Percentiles rank a stretch among this genome's conserved stretches.
Conservation (phyloP, 495 filamentous ascomycete genomes). For the Podospora comata region DNA sequence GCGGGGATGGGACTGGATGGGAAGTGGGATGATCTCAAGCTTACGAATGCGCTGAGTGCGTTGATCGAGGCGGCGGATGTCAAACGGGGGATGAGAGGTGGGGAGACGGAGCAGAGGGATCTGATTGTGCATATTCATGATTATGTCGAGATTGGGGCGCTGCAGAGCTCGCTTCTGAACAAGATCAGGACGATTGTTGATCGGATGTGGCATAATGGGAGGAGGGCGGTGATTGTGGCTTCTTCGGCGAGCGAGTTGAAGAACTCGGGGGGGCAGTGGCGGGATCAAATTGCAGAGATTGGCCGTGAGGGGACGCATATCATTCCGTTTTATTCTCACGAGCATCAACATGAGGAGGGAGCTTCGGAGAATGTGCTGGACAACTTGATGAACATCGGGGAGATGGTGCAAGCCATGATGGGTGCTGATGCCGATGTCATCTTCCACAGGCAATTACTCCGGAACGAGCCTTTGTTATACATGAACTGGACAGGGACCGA, state of each 20-base stretch:
- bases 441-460: slow-evolving; percentile 18
- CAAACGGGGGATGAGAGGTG: slow-evolving; percentile 14
- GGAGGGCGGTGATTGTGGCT: slow-evolving; percentile 73
- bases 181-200: slow-evolving; percentile 69
- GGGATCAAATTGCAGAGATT: slow-evolving; percentile 34
- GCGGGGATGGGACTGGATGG: slow-evolving; percentile 24
- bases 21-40: slow-evolving; percentile 45
- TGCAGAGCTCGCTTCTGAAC: slow-evolving; percentile 58
- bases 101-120: slow-evolving; percentile 18
- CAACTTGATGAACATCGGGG: slow-evolving; percentile 42
- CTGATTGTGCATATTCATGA: slow-evolving; percentile 77
- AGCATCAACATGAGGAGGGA: slow-evolving; percentile 19
- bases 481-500: slow-evolving; percentile 3
- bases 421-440: slow-evolving; percentile 19
- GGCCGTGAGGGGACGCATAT: slow-evolving; percentile 32
- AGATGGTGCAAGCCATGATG: slow-evolving; percentile 35
- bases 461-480: background rate
- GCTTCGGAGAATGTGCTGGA: slow-evolving; percentile 34
- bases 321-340: slow-evolving; percentile 29
- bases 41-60: slow-evolving; percentile 39
- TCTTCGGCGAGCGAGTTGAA: slow-evolving; percentile 46
- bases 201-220: slow-evolving; percentile 62
- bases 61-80: slow-evolving; percentile 34
- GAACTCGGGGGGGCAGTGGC: slow-evolving; percentile 31
- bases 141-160: slow-evolving; percentile 67